These are phyloP conservation scores for Aschersonia sp. DNA, from an alignment of 2,329 filamentous ascomycete species.

Conservation along the genomic window DNA sequence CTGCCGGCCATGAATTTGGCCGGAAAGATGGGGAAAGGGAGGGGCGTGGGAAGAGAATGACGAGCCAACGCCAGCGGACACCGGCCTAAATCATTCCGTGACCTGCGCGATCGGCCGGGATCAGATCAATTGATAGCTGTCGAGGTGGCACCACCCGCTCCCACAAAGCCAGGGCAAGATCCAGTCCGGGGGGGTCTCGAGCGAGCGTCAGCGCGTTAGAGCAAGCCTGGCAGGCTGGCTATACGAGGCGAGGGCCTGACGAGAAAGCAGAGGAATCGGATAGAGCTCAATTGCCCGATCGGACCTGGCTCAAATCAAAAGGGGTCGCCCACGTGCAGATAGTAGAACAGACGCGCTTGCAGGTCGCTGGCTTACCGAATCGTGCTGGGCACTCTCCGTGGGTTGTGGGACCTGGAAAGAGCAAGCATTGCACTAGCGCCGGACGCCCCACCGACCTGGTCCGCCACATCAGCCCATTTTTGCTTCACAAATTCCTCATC, in stretches of 20 bases:
- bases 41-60: too few relatives aligned
- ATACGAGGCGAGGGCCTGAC: too few relatives aligned
- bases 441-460: slow-evolving; percentile 4
- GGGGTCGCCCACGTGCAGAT: neutral
- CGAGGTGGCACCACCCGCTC: neutral
- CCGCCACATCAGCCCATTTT: slow-evolving; percentile 21
- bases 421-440: slow-evolving; percentile 1
- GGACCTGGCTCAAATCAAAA: too few relatives aligned
- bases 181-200: neutral
- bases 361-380: neutral
- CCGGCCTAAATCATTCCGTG: neutral
- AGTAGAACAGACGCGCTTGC: too few relatives aligned
- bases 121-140: neutral
- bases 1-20: too few relatives aligned
- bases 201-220: neutral
- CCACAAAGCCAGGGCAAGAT: neutral
- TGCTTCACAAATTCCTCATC: slow-evolving; percentile 16
- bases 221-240: neutral
- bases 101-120: neutral
- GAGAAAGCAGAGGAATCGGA: too few relatives aligned
- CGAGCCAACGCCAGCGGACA: neutral
- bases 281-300: too few relatives aligned
- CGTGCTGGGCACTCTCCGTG: neutral
- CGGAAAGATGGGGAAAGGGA: too few relatives aligned
- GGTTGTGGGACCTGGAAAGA: neutral